Percentiles rank a stretch among this genome's conserved stretches.
phyloP scores from a whole-genome alignment of 2,329 filamentous ascomycete genomes.

The Cytospora chrysosperma region DNA sequence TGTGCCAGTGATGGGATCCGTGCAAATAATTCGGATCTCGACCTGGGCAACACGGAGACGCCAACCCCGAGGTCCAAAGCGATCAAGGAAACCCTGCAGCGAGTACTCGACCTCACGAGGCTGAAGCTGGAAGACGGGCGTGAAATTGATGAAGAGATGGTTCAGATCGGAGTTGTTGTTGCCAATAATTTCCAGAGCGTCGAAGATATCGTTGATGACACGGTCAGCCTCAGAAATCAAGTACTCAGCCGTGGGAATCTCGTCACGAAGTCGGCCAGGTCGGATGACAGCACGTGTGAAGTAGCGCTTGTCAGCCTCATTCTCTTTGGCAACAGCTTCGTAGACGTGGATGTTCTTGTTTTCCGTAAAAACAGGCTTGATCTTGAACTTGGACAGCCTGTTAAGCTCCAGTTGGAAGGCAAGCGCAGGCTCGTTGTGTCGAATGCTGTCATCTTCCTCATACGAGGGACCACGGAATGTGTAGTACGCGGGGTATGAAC shows the following conservation, averaged over 20 bases:
- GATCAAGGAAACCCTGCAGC: conserved; percentile 91
- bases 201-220: conserved; percentile 95
- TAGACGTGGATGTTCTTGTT: conserved; percentile 99
- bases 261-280: conserved; percentile 89
- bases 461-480: conserved; percentile 94
- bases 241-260: conserved; percentile 98
- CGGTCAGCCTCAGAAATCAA: conserved; percentile 96
- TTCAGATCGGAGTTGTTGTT: conserved; percentile 99
- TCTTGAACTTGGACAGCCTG: conserved; percentile 93
- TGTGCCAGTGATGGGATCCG: conserved; percentile 77
- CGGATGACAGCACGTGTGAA: conserved; percentile 96
- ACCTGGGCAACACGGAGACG: conserved; percentile 94
- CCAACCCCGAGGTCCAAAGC: conserved; percentile 94
- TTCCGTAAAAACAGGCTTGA: conserved; percentile 97
- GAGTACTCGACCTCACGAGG: conserved; percentile 90
- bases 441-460: conserved; percentile 89
- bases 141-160: conserved; percentile 99
- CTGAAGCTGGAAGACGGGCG: conserved; percentile 88
- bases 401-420: conserved; percentile 98
- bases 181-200: conserved; percentile 96
- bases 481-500: conserved; percentile 94
- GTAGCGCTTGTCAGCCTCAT: conserved; percentile 96
- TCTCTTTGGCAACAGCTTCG: conserved; percentile 90
- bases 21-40: conserved; percentile 98
- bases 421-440: conserved; percentile 92